phyloP scores from a whole-genome alignment of 306 rosid species.

The Arachis stenosperma region DNA sequence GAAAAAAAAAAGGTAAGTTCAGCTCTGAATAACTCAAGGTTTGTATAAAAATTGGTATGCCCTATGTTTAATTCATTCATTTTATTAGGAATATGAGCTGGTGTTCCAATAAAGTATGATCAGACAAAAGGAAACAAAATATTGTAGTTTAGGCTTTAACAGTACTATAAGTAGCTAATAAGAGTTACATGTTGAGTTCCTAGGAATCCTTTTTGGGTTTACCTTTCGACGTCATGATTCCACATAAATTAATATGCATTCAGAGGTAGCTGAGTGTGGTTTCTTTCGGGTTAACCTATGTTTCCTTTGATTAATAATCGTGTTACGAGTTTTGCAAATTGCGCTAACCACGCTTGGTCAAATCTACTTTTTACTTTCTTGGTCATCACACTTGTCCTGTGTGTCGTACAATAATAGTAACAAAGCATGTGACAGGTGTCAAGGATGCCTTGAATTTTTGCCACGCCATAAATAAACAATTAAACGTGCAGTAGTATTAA shows the following conservation, averaged over 20 bases:
- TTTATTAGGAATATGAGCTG: no score
- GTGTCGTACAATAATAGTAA: constrained; percentile 1
- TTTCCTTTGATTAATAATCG: constrained; percentile 3
- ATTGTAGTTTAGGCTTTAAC: no score
- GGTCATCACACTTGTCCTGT: constrained; percentile 19
- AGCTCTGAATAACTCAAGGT: constrained; percentile 27
- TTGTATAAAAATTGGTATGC: neutral
- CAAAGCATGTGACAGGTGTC: neutral
- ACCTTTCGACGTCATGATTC: constrained; percentile 39
- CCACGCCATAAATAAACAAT: no score
- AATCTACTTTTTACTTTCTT: constrained; percentile 37
- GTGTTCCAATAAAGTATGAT: constrained; percentile 1
- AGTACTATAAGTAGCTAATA: no score
- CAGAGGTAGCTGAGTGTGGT: constrained; percentile 1
- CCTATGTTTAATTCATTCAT: no score
- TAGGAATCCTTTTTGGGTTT: neutral
- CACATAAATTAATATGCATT: constrained; percentile 20
- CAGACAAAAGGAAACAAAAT: neutral
- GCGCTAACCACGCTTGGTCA: neutral
- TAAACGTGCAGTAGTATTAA: no score
- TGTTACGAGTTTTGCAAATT: constrained; percentile 18
- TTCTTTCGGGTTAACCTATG: neutral
- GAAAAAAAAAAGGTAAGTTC: no score
- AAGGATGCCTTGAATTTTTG: neutral
- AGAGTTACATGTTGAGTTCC: neutral